Evolutionary conservation across 441 rosid species (phyloP), one percentile per base, ranked within the genome.

Genomic region (Pelargonium cotyledonis): DNA sequence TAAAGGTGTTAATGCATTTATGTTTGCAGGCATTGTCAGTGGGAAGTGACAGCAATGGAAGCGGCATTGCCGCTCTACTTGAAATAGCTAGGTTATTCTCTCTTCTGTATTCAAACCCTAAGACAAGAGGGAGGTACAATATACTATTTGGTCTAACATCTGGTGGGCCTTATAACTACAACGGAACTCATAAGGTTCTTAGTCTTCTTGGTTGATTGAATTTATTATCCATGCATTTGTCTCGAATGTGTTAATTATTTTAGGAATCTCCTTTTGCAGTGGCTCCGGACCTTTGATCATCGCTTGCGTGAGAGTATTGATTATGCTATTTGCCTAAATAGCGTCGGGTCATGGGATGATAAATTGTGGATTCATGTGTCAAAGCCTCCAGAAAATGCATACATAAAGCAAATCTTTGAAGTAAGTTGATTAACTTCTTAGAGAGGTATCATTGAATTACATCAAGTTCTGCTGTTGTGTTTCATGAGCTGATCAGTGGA

Each of bases 241-340:
- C 18, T 19, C 12, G 9, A 43, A 43, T 57, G 19, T 57, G 26
- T 46, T 64, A 57, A 31, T 67, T 64, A 43, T 69, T 5, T 57
- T 67, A 68, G 61, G 70, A 31, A 69, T 10, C 65, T 77, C 71
- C 43, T 69, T 78, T 66, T 83, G 81, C 81, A 94, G 99, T 94
- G 99, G 99, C 89, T 94, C 79, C 82, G 85, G 75, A 94, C 95
- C 85, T 87, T 94, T 79, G 99, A 94, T 81, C 99, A 94, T 74
- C 93, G 96, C 63, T 70, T 88, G 82, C 95, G 94, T 70, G 99
- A 94, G 87, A 88, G 91, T 78, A 86, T 94, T 70, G 99, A 94
- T 78, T 91, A 91, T 84, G 99, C 99, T 69, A 85, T 94, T 75
- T 94, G 99, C 85, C 84, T 91, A 75, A 94, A 94, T 85, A 94